phyloP scores from a whole-genome alignment of 2,329 filamentous ascomycete species.

The Colletotrichum sp. region DNA sequence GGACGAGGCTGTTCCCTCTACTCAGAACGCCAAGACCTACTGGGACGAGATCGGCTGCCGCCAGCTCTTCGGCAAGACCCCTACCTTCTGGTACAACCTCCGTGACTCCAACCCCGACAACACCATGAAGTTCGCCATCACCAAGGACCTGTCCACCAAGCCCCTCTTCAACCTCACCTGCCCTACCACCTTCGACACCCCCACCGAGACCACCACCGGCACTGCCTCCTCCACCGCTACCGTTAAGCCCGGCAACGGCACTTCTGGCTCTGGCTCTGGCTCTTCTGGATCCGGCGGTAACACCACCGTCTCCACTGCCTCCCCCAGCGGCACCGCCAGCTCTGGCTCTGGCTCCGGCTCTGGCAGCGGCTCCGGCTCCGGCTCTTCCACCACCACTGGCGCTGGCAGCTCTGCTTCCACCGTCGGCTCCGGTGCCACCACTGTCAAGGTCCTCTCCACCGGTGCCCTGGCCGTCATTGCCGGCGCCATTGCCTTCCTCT shows the following conservation, averaged over 20 bases:
- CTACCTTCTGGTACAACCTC: constrained; percentile 67
- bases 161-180: constrained; percentile 60
- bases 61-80: constrained; percentile 57
- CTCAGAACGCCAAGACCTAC: constrained; percentile 66
- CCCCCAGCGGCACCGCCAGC: constrained; percentile 21
- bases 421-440: constrained; percentile 5
- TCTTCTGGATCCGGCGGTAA: constrained; percentile 21
- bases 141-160: constrained; percentile 55
- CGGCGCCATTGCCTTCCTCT: constrained; percentile 23
- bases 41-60: constrained; percentile 67
- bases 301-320: constrained; percentile 20
- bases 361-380: constrained; percentile 20
- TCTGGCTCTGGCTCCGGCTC: not conserved
- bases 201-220: constrained; percentile 26
- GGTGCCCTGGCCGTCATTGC: constrained; percentile 21
- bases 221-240: constrained; percentile 22
- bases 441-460: constrained; percentile 16
- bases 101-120: constrained; percentile 66
- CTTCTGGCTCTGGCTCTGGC: constrained; percentile 22
- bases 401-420: not conserved
- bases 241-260: constrained; percentile 16
- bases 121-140: constrained; percentile 62
- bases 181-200: constrained; percentile 45
- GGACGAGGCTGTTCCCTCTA: constrained; percentile 59
- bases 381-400: not conserved